phyloP scores from a whole-genome alignment of 768 basidiomycete genomes.

The Trametes meyenii region DNA sequence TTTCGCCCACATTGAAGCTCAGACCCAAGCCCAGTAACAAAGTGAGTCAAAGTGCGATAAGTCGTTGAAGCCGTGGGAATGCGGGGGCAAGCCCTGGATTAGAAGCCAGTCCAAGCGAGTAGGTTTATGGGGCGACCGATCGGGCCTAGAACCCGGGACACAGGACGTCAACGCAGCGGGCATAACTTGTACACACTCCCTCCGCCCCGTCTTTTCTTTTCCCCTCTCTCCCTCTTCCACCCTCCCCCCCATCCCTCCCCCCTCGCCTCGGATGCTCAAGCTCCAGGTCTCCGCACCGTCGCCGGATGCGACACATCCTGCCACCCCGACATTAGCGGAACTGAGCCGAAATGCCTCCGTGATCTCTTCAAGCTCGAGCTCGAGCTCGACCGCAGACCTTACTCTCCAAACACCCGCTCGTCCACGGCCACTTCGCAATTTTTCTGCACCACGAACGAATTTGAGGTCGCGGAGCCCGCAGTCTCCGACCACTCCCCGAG shows the following conservation, averaged over 20 bases:
- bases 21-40: not conserved
- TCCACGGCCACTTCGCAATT: slow-evolving; percentile 60
- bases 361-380: slow-evolving; percentile 67
- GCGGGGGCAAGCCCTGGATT: not conserved
- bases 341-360: slow-evolving; percentile 78
- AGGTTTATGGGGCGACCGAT: not conserved
- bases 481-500: slow-evolving; percentile 41
- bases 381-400: slow-evolving; percentile 49
- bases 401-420: slow-evolving; percentile 44
- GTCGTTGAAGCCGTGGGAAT: slow-evolving; percentile 14
- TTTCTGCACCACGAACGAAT: slow-evolving; percentile 52
- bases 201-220: slow-evolving; percentile 14
- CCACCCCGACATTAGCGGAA: slow-evolving; percentile 54
- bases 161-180: slow-evolving; percentile 15
- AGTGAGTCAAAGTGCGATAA: not conserved
- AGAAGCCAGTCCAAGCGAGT: not conserved
- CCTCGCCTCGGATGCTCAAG: slow-evolving; percentile 40
- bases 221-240: slow-evolving; percentile 6
- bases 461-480: slow-evolving; percentile 54
- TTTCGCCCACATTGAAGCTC: slow-evolving; percentile 2
- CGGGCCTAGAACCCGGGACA: slow-evolving; percentile 20
- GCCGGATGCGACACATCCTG: slow-evolving; percentile 34
- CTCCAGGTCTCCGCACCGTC: slow-evolving; percentile 37
- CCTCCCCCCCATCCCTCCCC: slow-evolving; percentile 7
- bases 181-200: slow-evolving; percentile 19